phyloP scores from a whole-genome alignment of 2,329 filamentous ascomycete species.

The Colletotrichum spinosum region DNA sequence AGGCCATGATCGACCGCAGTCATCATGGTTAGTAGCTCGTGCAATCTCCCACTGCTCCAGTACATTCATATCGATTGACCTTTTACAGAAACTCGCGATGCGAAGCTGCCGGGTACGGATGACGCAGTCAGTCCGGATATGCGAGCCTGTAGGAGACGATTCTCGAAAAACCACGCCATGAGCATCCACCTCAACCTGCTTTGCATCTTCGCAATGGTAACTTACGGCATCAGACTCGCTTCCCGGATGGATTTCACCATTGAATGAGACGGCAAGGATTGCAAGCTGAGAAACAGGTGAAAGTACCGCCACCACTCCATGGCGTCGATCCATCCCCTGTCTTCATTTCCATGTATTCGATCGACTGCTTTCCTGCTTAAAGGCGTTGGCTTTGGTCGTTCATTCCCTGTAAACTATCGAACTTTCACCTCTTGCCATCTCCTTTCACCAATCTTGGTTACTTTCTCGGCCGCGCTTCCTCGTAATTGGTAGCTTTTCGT shows the following conservation, averaged over 20 bases:
- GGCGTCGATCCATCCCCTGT: too few species aligned
- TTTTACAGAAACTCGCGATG: conserved; percentile 39
- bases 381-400: too few species aligned
- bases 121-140: conserved; percentile 41
- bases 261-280: background rate
- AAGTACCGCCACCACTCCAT: too few species aligned
- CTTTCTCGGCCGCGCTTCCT: too few species aligned
- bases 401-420: too few species aligned
- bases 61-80: background rate
- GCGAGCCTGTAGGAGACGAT: conserved; percentile 45
- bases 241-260: conserved; percentile 39
- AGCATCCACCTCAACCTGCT: conserved; percentile 56
- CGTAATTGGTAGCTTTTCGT: too few species aligned
- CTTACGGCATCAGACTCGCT: conserved; percentile 46
- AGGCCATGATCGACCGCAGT: conserved; percentile 46
- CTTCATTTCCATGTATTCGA: too few species aligned
- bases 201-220: conserved; percentile 46
- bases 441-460: too few species aligned
- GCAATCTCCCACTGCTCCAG: background rate
- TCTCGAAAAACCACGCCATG: conserved; percentile 53
- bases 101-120: conserved; percentile 12
- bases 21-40: conserved; percentile 43
- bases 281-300: too few species aligned
- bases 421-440: too few species aligned
- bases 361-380: too few species aligned